Conservation (phyloP, 176 grass and related monocot genomes). For the Puya raimondii region DNA sequence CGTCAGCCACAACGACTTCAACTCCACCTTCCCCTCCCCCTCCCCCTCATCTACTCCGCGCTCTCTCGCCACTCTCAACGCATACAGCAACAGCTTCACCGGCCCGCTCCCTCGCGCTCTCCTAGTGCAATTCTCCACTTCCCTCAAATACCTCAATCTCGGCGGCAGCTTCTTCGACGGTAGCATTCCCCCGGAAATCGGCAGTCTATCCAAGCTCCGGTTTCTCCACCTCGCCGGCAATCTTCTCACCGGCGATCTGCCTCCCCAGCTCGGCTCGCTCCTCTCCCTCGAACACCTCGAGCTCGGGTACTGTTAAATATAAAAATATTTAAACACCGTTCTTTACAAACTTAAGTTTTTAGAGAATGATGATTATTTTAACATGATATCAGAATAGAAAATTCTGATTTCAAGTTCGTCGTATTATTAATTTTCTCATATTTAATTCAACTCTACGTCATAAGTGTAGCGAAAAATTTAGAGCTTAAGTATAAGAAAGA, state of each 20-base stretch:
- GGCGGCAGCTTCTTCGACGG: slow-evolving; percentile 73
- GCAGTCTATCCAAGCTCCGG: slow-evolving; percentile 18
- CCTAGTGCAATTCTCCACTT: slow-evolving; percentile 18
- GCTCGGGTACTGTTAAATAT: too few species aligned
- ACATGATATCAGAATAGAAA: too few species aligned
- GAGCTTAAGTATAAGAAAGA: too few species aligned
- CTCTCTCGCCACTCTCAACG: slow-evolving; percentile 33
- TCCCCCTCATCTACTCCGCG: slow-evolving; percentile 16
- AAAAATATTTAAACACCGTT: too few species aligned
- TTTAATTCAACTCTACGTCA: too few species aligned
- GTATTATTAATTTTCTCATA: too few species aligned
- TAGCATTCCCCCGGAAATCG: slow-evolving; percentile 32
- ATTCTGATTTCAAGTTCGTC: too few species aligned
- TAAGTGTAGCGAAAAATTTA: too few species aligned
- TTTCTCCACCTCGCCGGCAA: slow-evolving; percentile 79
- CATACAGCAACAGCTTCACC: slow-evolving; percentile 77
- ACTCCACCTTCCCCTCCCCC: slow-evolving; percentile 48
- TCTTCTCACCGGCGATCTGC: slow-evolving; percentile 34
- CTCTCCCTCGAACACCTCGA: slow-evolving; percentile 42
- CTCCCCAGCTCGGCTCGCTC: slow-evolving; percentile 39
- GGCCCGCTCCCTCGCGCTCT: slow-evolving; percentile 42
- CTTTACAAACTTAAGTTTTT: too few species aligned
- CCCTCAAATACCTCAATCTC: slow-evolving; percentile 49
- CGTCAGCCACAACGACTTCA: slow-evolving; percentile 76
- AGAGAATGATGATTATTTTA: too few species aligned